phyloP scores from a whole-genome alignment of 441 rosid species.

The Francoa sonchifolia region DNA sequence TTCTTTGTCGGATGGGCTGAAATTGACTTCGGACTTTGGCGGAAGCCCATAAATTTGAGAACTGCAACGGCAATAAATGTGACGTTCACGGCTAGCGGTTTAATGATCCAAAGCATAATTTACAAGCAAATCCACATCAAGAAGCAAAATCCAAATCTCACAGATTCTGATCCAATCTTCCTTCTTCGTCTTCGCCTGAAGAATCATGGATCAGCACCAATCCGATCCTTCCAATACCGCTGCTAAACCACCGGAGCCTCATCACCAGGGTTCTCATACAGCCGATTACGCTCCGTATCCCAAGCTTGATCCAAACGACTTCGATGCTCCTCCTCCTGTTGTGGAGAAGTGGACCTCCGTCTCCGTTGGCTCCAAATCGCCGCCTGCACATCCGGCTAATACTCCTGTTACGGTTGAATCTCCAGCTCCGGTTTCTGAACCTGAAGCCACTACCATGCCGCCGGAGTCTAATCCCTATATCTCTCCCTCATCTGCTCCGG shows the following conservation, averaged over 20 bases:
- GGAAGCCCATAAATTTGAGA: too few species aligned
- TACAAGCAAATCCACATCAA: too few species aligned
- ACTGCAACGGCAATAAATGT: too few species aligned
- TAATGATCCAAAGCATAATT: too few species aligned
- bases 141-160: too few species aligned
- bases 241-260: conserved; percentile 1
- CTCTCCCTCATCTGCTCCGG: conserved; percentile 41
- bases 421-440: conserved; percentile 28
- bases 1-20: too few species aligned
- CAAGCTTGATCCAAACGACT: conserved; percentile 59
- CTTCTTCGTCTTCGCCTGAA: too few species aligned
- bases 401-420: too few species aligned
- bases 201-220: conserved; percentile 14
- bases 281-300: conserved; percentile 87
- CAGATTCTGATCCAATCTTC: not conserved
- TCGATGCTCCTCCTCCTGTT: conserved; percentile 56
- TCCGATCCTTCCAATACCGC: conserved; percentile 8
- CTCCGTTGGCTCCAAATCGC: conserved; percentile 16
- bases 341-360: conserved; percentile 25
- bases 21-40: too few species aligned
- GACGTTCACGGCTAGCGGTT: too few species aligned
- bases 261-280: conserved; percentile 20
- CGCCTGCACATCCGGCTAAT: conserved; percentile 10
- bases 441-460: conserved; percentile 68
- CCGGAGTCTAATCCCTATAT: conserved; percentile 70